Conservation (phyloP, 345 rosid genomes). For the Dipteronia dyeriana region DNA sequence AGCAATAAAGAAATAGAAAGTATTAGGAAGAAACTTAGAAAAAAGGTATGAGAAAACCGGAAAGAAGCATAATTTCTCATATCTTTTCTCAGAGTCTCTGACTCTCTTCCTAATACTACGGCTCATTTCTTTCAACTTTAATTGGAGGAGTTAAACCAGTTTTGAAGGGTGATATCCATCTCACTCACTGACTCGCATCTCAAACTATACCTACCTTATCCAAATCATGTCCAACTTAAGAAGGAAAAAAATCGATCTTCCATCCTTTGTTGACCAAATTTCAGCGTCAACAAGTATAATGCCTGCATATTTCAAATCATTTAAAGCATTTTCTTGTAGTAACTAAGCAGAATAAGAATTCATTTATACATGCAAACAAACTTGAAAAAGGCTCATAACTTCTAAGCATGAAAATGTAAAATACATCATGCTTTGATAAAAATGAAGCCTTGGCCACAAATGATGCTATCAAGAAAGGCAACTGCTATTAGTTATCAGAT, state of each 20-base stretch:
- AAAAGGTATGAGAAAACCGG: background rate
- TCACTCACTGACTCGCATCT: background rate
- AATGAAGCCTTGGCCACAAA: background rate
- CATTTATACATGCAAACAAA: background rate
- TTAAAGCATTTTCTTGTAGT: background rate
- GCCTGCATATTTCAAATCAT: background rate
- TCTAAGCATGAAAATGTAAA: background rate
- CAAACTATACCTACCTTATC: background rate
- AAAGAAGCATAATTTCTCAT: background rate
- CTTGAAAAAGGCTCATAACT: background rate
- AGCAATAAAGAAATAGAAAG: background rate
- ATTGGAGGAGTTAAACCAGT: background rate
- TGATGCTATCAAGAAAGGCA: background rate
- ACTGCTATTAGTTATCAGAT: background rate
- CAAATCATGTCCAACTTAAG: too few relatives aligned
- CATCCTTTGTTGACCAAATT: too few relatives aligned
- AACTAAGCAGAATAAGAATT: background rate
- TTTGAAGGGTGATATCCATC: background rate
- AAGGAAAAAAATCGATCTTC: too few relatives aligned
- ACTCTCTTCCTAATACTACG: background rate
- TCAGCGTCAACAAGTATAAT: too few relatives aligned
- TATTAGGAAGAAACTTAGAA: background rate
- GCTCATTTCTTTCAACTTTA: background rate
- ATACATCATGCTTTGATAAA: background rate
- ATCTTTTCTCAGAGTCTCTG: background rate